These are phyloP conservation scores for Russula olivacea DNA, from an alignment of 768 basidiomycete genomes.

Conservation along the genomic window DNA sequence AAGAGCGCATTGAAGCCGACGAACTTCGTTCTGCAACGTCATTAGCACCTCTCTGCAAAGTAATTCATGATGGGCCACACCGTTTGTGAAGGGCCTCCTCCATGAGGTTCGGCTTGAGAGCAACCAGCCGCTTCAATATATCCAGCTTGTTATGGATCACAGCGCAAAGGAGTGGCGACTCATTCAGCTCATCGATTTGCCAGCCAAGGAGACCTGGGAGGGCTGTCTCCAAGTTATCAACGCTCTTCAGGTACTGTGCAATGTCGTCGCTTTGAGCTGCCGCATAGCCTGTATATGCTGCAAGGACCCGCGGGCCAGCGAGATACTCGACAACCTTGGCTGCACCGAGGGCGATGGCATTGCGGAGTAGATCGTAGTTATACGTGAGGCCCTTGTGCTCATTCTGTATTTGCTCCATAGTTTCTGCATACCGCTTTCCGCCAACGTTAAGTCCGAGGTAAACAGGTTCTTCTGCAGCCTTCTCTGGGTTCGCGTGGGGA, in stretches of 20 bases:
- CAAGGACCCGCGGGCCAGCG: slow-evolving; percentile 39
- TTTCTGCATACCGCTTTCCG: slow-evolving; percentile 51
- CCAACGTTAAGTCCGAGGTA: slow-evolving; percentile 60
- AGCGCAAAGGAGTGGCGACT: slow-evolving; percentile 47
- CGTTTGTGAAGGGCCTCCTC: slow-evolving; percentile 38
- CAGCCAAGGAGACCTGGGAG: slow-evolving; percentile 51
- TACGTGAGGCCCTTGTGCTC: neutral
- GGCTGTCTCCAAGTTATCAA: slow-evolving; percentile 36
- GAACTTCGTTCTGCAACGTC: slow-evolving; percentile 40
- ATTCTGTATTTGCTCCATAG: slow-evolving; percentile 36
- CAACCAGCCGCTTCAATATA: slow-evolving; percentile 41
- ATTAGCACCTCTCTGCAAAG: neutral
- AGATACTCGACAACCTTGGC: slow-evolving; percentile 44
- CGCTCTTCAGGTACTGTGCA: slow-evolving; percentile 40
- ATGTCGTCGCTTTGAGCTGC: slow-evolving; percentile 38
- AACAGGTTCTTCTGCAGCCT: slow-evolving; percentile 32
- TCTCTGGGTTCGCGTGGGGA: slow-evolving; percentile 33
- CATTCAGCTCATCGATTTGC: slow-evolving; percentile 41
- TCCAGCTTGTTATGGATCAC: slow-evolving; percentile 36
- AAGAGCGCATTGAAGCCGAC: slow-evolving; percentile 42
- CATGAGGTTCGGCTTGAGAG: slow-evolving; percentile 40
- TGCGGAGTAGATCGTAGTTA: slow-evolving; percentile 10
- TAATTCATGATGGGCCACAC: slow-evolving; percentile 30
- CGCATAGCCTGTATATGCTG: slow-evolving; percentile 48
- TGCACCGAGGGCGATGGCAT: slow-evolving; percentile 1